These are phyloP conservation scores for Fusarium longipes DNA, from an alignment of 2,329 filamentous ascomycete species.

Conservation along the genomic window DNA sequence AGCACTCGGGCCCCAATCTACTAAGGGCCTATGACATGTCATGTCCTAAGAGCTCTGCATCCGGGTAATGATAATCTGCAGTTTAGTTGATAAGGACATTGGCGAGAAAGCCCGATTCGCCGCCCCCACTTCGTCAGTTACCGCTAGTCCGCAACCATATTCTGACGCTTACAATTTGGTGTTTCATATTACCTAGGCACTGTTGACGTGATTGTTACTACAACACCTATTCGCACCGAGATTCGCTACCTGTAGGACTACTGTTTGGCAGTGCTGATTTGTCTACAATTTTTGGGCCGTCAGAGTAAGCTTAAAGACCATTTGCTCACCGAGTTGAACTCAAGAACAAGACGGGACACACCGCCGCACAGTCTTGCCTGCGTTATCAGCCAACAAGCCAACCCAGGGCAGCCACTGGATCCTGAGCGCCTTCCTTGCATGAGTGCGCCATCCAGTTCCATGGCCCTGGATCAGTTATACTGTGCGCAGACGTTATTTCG, in stretches of 20 bases:
- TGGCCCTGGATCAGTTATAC: constrained; percentile 24
- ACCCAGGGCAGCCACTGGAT: not conserved
- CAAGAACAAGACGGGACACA: not conserved
- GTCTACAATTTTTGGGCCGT: not conserved
- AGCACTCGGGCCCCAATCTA: not conserved
- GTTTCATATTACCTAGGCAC: not conserved
- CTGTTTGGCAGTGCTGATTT: not conserved
- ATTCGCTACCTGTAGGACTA: not conserved
- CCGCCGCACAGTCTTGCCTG: not conserved
- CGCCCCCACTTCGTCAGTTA: not conserved
- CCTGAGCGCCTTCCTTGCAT: constrained; percentile 7
- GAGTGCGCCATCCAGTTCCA: constrained; percentile 16
- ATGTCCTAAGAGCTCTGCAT: not conserved
- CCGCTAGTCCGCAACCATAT: constrained; percentile 1
- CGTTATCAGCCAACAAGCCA: not conserved
- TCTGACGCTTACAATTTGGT: not conserved
- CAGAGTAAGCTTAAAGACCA: not conserved
- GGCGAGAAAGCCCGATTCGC: not conserved
- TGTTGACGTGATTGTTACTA: not conserved
- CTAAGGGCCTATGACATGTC: not conserved
- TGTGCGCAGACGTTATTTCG: constrained; percentile 11
- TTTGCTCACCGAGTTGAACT: not conserved
- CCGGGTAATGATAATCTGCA: not conserved
- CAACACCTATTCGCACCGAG: not conserved
- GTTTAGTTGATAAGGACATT: not conserved